Evolutionary conservation across 129 eudicot genomes (phyloP).

Genomic region (Flaveria sonorensis): DNA sequence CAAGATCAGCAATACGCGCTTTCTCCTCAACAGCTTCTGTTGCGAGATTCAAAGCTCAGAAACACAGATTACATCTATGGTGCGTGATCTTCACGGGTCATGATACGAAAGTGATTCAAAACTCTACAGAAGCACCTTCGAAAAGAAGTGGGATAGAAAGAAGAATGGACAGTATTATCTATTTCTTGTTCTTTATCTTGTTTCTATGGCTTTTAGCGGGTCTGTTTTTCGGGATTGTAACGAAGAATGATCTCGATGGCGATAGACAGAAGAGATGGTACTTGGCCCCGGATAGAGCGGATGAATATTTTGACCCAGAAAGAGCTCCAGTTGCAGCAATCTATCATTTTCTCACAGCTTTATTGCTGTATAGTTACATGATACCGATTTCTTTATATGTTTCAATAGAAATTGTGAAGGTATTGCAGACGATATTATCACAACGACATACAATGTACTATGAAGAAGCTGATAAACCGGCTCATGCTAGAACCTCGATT

Average conservation of each 20-base stretch:
- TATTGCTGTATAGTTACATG: constrained; percentile 71
- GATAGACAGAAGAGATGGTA: constrained; percentile 73
- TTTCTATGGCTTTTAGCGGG: constrained; percentile 64
- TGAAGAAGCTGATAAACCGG: constrained; percentile 88
- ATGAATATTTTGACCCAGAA: constrained; percentile 60
- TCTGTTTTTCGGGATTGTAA: constrained; percentile 72
- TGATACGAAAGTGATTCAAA: constrained; percentile 93
- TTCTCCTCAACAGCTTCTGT: constrained; percentile 77
- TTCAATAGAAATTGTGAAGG: constrained; percentile 88
- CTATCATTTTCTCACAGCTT: constrained; percentile 70
- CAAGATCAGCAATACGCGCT: constrained; percentile 68
- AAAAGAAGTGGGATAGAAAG: constrained; percentile 85
- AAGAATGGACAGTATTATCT: constrained; percentile 85
- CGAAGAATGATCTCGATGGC: constrained; percentile 54
- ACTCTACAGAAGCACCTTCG: constrained; percentile 84
- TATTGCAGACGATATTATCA: constrained; percentile 78
- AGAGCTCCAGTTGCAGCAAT: constrained; percentile 71
- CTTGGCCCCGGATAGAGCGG: constrained; percentile 53
- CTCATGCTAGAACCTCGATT: constrained; percentile 88
- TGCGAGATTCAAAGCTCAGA: constrained; percentile 80
- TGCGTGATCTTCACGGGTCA: constrained; percentile 89
- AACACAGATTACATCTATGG: constrained; percentile 85
- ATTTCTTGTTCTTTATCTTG: constrained; percentile 63
- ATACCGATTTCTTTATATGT: constrained; percentile 93
- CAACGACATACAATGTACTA: constrained; percentile 82